These are phyloP conservation scores for Verticillium klebahnii DNA, from an alignment of 2,329 filamentous ascomycete genomes.

Conservation along the genomic window DNA sequence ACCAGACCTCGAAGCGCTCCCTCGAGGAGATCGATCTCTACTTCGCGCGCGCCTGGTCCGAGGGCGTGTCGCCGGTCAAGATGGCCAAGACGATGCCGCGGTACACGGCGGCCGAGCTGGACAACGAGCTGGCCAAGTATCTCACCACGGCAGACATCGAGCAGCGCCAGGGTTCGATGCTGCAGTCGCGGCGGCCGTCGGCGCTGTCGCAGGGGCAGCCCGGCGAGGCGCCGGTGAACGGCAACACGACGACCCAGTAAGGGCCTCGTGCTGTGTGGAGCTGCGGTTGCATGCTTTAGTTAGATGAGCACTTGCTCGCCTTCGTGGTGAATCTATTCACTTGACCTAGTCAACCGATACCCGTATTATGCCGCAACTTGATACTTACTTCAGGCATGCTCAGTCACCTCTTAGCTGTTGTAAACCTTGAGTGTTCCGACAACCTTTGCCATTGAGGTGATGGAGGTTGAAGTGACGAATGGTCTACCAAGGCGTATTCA, in stretches of 20 bases:
- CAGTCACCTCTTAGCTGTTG: no score
- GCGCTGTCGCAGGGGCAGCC: neutral
- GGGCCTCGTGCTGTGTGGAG: neutral
- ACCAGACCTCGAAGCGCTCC: constrained; percentile 40
- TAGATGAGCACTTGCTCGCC: no score
- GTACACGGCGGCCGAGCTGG: constrained; percentile 13
- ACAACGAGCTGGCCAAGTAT: constrained; percentile 22
- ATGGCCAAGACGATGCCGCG: constrained; percentile 2
- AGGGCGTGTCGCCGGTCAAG: constrained; percentile 20
- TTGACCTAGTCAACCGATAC: no score
- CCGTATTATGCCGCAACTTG: no score
- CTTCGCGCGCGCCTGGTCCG: constrained; percentile 22
- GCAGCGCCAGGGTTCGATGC: constrained; percentile 1
- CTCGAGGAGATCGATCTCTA: constrained; percentile 58
- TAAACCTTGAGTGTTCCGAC: no score
- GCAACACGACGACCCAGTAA: neutral
- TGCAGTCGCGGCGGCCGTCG: neutral
- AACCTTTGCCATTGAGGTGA: no score
- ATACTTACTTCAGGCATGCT: no score
- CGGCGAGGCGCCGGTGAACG: neutral
- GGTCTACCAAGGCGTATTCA: no score
- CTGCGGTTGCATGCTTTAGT: no score
- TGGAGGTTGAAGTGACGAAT: no score
- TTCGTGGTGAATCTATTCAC: no score
- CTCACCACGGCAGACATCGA: constrained; percentile 16